These are phyloP conservation scores for Amyloporia xantha DNA, from an alignment of 768 basidiomycete species.

Conservation along the genomic window DNA sequence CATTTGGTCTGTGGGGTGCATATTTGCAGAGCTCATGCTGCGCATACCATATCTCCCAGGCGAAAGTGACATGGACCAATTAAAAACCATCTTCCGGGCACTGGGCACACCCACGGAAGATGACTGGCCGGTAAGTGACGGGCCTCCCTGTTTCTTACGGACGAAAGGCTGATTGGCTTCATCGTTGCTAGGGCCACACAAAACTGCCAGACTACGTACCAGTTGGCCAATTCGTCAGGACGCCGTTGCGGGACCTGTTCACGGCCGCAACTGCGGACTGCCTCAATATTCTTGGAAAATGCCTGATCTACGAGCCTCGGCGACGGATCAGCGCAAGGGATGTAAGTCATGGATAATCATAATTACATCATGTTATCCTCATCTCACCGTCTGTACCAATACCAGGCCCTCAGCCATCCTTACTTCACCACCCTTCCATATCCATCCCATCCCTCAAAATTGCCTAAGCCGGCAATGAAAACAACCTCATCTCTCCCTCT, in stretches of 20 bases:
- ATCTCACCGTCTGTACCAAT: neutral
- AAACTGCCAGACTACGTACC: constrained; percentile 87
- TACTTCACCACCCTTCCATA: constrained; percentile 86
- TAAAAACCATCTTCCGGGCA: constrained; percentile 91
- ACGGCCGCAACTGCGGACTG: constrained; percentile 85
- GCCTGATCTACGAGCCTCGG: constrained; percentile 80
- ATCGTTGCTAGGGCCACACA: constrained; percentile 63
- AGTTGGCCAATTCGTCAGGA: constrained; percentile 80
- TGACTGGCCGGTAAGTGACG: constrained; percentile 87
- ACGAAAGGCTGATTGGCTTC: neutral
- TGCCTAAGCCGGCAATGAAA: constrained; percentile 63
- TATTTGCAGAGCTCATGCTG: constrained; percentile 96
- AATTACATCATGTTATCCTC: neutral
- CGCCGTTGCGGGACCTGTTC: constrained; percentile 80
- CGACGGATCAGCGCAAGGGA: constrained; percentile 75
- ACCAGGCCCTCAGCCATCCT: constrained; percentile 74
- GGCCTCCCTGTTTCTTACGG: neutral
- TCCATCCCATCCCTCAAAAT: constrained; percentile 81
- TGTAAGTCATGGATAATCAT: constrained; percentile 37
- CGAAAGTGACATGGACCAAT: constrained; percentile 93
- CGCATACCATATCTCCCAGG: constrained; percentile 94
- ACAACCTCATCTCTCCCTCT: constrained; percentile 47
- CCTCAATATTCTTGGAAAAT: constrained; percentile 72
- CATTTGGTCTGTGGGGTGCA: constrained; percentile 96
- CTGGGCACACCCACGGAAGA: constrained; percentile 94